These are phyloP conservation scores for Xenoacremonium recifei DNA, from an alignment of 2,329 filamentous ascomycete species.

Conservation along the genomic window DNA sequence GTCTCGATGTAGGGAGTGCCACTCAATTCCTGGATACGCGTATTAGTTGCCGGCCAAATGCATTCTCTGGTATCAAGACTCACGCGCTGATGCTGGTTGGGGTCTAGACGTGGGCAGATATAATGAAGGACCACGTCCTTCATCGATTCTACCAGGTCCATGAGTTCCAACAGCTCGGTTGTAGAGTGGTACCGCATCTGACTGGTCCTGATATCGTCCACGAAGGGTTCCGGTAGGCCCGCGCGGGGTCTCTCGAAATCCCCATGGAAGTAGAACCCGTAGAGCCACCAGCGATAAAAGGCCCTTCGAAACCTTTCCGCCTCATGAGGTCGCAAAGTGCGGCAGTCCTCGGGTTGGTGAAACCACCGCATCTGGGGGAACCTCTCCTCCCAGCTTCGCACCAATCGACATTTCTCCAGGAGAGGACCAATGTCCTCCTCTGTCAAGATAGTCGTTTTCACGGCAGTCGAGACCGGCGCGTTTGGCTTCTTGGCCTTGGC, in stretches of 20 bases:
- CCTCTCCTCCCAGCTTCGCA: constrained; percentile 37
- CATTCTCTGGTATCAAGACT: constrained; percentile 11
- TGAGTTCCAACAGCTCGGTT: constrained; percentile 42
- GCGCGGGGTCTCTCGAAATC: constrained; percentile 36
- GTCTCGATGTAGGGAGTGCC: constrained; percentile 22
- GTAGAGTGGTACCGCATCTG: constrained; percentile 45
- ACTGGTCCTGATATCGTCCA: constrained; percentile 40
- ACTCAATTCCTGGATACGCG: constrained; percentile 12
- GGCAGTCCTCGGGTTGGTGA: constrained; percentile 42
- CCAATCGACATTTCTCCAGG: constrained; percentile 34
- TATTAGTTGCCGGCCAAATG: constrained; percentile 10
- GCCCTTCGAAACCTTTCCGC: constrained; percentile 47
- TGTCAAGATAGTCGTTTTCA: constrained; percentile 28
- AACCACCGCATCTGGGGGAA: constrained; percentile 48
- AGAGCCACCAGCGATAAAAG: constrained; percentile 55
- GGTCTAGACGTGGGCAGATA: constrained; percentile 45
- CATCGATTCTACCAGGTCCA: constrained; percentile 45
- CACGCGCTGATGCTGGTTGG: constrained; percentile 33
- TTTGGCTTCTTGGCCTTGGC: constrained; percentile 18
- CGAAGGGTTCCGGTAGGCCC: constrained; percentile 37
- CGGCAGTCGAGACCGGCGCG: background rate
- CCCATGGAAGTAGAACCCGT: constrained; percentile 51
- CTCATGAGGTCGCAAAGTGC: constrained; percentile 43
- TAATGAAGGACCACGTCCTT: constrained; percentile 43
- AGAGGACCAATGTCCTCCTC: constrained; percentile 33